phyloP scores from a whole-genome alignment of 768 basidiomycete genomes.

The Cantharellus anzutake region DNA sequence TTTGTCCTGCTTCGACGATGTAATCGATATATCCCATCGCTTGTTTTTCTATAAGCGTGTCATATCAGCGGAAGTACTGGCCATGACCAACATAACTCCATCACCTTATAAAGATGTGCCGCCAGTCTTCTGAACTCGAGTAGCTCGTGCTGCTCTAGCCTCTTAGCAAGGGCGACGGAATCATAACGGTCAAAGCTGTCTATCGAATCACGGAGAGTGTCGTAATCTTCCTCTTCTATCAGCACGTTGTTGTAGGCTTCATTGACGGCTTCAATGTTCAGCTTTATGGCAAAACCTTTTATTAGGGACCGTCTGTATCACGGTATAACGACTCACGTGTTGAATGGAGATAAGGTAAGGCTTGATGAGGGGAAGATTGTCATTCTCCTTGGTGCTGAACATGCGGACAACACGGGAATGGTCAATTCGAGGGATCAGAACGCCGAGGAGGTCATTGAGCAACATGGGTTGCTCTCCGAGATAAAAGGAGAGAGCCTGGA shows the following conservation, averaged over 20 bases:
- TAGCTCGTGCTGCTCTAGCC: conserved; percentile 75
- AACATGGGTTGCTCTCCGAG: conserved; percentile 84
- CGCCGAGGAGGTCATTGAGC: conserved; percentile 81
- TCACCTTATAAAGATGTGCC: conserved; percentile 86
- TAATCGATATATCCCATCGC: conserved; percentile 92
- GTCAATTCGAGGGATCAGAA: conserved; percentile 85
- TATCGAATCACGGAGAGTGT: conserved; percentile 90
- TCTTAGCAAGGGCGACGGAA: conserved; percentile 65
- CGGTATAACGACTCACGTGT: conserved; percentile 33
- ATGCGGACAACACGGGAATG: conserved; percentile 89
- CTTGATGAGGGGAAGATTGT: conserved; percentile 89
- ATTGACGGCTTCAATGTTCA: conserved; percentile 94
- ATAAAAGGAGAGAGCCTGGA: conserved; percentile 66
- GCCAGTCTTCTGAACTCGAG: conserved; percentile 91
- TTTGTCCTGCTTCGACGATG: conserved; percentile 88
- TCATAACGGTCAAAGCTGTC: conserved; percentile 99
- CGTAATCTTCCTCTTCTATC: conserved; percentile 98
- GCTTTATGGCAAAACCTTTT: conserved; percentile 21
- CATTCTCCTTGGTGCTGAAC: conserved; percentile 64
- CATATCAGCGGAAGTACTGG: neutral
- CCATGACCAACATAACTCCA: neutral
- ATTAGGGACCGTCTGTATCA: neutral
- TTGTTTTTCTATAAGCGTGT: conserved; percentile 53
- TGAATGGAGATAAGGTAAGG: conserved; percentile 96
- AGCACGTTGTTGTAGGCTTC: conserved; percentile 96